These are phyloP conservation scores for Tuber calosporum DNA, from an alignment of 495 filamentous ascomycete species.

Conservation along the genomic window DNA sequence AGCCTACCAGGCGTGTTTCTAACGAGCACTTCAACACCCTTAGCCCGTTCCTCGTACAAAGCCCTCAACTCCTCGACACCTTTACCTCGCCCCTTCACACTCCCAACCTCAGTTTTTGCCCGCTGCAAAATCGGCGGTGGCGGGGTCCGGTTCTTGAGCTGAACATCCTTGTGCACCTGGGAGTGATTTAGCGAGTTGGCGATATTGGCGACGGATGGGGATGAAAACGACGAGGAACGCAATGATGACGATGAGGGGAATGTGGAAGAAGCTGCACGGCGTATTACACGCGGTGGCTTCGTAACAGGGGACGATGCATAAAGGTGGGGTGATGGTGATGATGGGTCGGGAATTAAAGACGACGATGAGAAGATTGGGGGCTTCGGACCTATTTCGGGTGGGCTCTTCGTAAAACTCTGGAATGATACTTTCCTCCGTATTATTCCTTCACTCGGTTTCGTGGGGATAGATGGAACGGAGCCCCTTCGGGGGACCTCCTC, in stretches of 20 bases:
- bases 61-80: slow-evolving; percentile 32
- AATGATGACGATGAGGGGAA: slow-evolving; percentile 24
- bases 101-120: slow-evolving; percentile 29
- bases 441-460: background rate
- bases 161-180: slow-evolving; percentile 28
- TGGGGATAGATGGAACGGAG: background rate
- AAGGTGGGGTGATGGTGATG: slow-evolving; percentile 25
- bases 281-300: slow-evolving; percentile 25
- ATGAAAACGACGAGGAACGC: slow-evolving; percentile 17
- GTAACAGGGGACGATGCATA: slow-evolving; percentile 21
- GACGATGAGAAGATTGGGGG: slow-evolving; percentile 23
- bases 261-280: slow-evolving; percentile 29
- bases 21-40: slow-evolving; percentile 30
- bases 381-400: slow-evolving; percentile 1
- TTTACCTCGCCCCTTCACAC: slow-evolving; percentile 20
- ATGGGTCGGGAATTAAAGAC: slow-evolving; percentile 27
- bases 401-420: background rate
- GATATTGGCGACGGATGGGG: slow-evolving; percentile 22
- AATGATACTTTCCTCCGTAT: background rate
- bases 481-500: background rate
- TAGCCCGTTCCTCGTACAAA: slow-evolving; percentile 33
- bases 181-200: slow-evolving; percentile 34
- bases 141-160: slow-evolving; percentile 8
- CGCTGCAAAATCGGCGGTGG: slow-evolving; percentile 15
- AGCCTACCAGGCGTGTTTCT: slow-evolving; percentile 20